Evolutionary conservation across 2,329 filamentous ascomycete genomes (phyloP).

Genomic region (Aspergillus niger): DNA sequence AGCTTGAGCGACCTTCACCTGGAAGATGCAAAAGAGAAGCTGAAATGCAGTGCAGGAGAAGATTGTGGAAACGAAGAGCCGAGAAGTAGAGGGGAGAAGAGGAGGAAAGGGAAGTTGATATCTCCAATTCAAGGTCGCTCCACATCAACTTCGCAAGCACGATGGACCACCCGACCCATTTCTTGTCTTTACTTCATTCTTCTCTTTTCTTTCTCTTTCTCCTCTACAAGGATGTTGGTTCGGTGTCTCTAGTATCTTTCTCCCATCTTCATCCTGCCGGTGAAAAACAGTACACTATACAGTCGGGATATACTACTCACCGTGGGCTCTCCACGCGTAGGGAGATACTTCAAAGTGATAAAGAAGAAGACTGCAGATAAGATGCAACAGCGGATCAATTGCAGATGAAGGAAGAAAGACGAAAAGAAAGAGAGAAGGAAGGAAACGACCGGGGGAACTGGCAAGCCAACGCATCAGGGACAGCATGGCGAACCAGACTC

Average conservation of each 20-base stretch:
- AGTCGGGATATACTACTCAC: not conserved
- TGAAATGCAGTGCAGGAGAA: not conserved
- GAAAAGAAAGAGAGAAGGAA: not conserved
- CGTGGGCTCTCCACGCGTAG: not conserved
- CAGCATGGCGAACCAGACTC: not conserved
- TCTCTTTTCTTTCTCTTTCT: not conserved
- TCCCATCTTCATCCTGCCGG: not conserved
- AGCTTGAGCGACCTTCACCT: not conserved
- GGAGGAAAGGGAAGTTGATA: slow-evolving; percentile 8
- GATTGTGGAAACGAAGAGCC: not conserved
- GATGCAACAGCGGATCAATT: not conserved
- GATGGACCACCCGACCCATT: slow-evolving; percentile 12
- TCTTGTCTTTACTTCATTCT: not conserved
- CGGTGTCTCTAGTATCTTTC: not conserved
- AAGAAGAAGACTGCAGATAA: not conserved
- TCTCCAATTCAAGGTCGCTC: slow-evolving; percentile 8
- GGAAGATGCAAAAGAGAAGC: not conserved
- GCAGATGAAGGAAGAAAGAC: not conserved
- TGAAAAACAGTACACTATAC: not conserved
- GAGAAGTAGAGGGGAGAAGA: slow-evolving; percentile 1
- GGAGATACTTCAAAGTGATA: not conserved
- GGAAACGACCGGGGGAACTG: not conserved
- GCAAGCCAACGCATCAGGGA: not conserved
- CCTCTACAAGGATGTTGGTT: not conserved
- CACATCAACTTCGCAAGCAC: slow-evolving; percentile 16